Evolutionary conservation across 2,329 filamentous ascomycete genomes (phyloP), one percentile per base, ranked within the genome.

Genomic region (Myriosclerotinia curreyana): DNA sequence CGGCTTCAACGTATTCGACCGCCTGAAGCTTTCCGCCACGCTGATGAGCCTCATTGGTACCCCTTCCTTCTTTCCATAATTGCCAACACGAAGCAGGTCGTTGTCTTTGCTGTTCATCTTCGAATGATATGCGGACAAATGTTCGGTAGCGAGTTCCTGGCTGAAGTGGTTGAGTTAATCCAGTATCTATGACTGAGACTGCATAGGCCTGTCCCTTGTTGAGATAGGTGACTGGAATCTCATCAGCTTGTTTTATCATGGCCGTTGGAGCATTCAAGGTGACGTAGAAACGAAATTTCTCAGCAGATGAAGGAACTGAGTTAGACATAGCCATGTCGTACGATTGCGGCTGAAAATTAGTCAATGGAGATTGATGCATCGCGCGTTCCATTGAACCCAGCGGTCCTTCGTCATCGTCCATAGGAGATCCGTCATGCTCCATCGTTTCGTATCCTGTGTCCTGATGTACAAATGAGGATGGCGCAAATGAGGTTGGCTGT

Each of bases 201-300:
- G 91, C 90, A 75, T 99, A 99, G 20, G 92, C 91, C 75, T 98
- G 94, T 31, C 94, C 93, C 77, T 98, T 98, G 79, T 99, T 99
- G 22, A 99, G 83, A 74, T 99, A 99, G 0, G 94, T 97, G n/a
- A 98, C 86, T 0, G 95, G 95, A 31, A 98, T 96, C 75, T 98
- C 94, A 66, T 96, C 90, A 1, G 86, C 78, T 67, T 92, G 87
- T 75, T 90, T 96, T 73, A 96, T 89, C 95, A 98, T 99, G 9
- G 95, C 95, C 0, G 95, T 99, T 3, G 94, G 92, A 1, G 95
- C 94, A 75, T 96, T 96, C 53, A 99, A 78, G 0, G 91, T 95
- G 59, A 91, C 89, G 74, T 95, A 90, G 74, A 91, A 98, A 49
- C 95, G 91, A 74, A 97, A 97, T 73, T 88, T 89, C 71, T 90